Evolutionary conservation across 441 rosid species (phyloP).

Genomic region (California macrophylla): DNA sequence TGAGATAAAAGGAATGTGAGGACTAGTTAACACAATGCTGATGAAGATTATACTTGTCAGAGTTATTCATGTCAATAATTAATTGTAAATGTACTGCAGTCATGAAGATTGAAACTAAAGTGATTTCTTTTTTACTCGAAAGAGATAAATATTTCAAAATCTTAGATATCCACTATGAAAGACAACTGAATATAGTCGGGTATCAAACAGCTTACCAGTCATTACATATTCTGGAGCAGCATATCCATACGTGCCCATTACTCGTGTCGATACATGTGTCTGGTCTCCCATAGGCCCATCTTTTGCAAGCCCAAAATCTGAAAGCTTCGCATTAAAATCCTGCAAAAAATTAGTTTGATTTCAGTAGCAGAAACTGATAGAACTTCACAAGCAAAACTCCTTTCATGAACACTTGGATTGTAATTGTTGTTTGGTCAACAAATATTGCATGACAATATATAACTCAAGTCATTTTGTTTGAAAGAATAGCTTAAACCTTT

Average conservation of each 20-base stretch:
- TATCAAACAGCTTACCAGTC: constrained; percentile 57
- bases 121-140: not conserved
- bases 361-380: too few relatives aligned
- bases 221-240: constrained; percentile 81
- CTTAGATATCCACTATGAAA: not conserved
- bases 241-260: constrained; percentile 81
- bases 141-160: constrained; percentile 9
- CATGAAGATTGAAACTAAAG: not conserved
- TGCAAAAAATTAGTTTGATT: too few relatives aligned
- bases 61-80: not conserved
- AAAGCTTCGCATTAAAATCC: constrained; percentile 67
- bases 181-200: not conserved
- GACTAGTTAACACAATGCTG: not conserved
- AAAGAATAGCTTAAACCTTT: too few relatives aligned
- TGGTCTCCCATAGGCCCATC: constrained; percentile 64
- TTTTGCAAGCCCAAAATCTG: constrained; percentile 67
- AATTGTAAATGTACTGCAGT: not conserved
- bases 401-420: too few relatives aligned
- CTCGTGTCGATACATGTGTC: constrained; percentile 64
- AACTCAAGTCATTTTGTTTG: too few relatives aligned
- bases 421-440: too few relatives aligned
- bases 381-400: too few relatives aligned
- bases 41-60: not conserved
- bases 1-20: not conserved
- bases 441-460: too few relatives aligned